Evolutionary conservation across 1,284 basidiomycete species (phyloP), one percentile per base, ranked within the genome.

Genomic region (Puccinia hordei): DNA sequence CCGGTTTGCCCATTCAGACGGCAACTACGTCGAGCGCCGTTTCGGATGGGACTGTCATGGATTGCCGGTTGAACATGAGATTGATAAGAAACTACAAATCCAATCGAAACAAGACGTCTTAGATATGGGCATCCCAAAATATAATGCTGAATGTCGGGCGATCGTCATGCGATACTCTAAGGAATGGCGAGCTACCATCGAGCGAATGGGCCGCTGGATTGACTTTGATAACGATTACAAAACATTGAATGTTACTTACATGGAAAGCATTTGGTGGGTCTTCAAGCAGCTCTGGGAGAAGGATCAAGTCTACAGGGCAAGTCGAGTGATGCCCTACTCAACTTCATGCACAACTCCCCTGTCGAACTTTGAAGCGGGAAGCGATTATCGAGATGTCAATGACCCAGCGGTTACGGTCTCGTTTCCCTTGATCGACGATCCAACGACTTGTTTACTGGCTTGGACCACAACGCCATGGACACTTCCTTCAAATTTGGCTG

Each of bases 391-490:
- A 84, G 95, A 98, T 86, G 93, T 98, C 59, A 92, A 90, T 85
- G 97, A 99, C 87, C 97, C 97, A 69, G 93, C 83, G 91, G 93
- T 99, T 19, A 97, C 94, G 24, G 91, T 99, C 79, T 88, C 94
- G 0, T 99, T 99, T 88, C 93, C 92, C 24, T 90, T 98, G 44
- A 91, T 94, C 38, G 93, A 97, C 83, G 97, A 99, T 85, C 93
- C 93, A 9, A 90, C 88, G 81, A 98, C 96, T 33, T 92, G 93
- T 8, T 88, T 99, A 51, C 88, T 99, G 59, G 97, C 97, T 10
- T 99, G 96, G 96, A 99, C 96, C 30, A 99, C 96, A 27, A 99
- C 97, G 0, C 97, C 97, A 0, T 99, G 96, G 95, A 99, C 97
- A 0, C 88, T 99, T 8, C 96, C 97, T 1, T 95, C 94, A 77